phyloP scores from a whole-genome alignment of 176 grass and related monocot species.

The Leersia perrieri region DNA sequence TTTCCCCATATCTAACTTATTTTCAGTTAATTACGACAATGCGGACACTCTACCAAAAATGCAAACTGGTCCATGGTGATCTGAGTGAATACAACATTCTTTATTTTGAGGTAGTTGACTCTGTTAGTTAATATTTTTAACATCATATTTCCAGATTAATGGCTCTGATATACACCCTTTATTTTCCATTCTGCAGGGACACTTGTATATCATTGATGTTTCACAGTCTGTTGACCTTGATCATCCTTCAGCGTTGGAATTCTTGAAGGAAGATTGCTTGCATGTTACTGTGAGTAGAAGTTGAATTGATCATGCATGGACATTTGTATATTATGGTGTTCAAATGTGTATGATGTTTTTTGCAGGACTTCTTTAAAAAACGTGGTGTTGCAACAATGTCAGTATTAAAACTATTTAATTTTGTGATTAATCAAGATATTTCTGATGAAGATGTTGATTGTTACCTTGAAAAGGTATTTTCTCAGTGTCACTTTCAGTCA shows the following conservation, averaged over 20 bases:
- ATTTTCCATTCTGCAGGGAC: constrained; percentile 55
- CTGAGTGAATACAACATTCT: constrained; percentile 99
- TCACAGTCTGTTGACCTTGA: constrained; percentile 96
- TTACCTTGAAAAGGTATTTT: constrained; percentile 83
- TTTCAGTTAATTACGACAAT: constrained; percentile 90
- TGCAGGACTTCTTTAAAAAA: constrained; percentile 90
- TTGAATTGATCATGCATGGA: background rate
- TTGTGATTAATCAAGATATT: constrained; percentile 81
- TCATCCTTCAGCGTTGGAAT: constrained; percentile 81
- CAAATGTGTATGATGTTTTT: constrained; percentile 12
- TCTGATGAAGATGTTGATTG: constrained; percentile 76
- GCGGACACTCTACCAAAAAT: constrained; percentile 86
- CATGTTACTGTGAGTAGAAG: constrained; percentile 80
- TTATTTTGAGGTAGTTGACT: constrained; percentile 82
- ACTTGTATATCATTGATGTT: constrained; percentile 98
- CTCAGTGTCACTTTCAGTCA: constrained; percentile 11
- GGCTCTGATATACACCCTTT: background rate
- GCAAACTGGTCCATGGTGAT: constrained; percentile 97
- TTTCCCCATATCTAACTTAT: constrained; percentile 35
- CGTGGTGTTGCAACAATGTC: constrained; percentile 76
- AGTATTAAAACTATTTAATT: constrained; percentile 79
- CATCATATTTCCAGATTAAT: background rate
- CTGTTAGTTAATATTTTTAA: constrained; percentile 10
- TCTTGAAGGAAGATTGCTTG: constrained; percentile 96
- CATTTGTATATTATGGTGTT: background rate